Evolutionary conservation across 352 stramenopile genomes (phyloP), one percentile per base, ranked within the genome.

Genomic region (Globisporangium nodosum): DNA sequence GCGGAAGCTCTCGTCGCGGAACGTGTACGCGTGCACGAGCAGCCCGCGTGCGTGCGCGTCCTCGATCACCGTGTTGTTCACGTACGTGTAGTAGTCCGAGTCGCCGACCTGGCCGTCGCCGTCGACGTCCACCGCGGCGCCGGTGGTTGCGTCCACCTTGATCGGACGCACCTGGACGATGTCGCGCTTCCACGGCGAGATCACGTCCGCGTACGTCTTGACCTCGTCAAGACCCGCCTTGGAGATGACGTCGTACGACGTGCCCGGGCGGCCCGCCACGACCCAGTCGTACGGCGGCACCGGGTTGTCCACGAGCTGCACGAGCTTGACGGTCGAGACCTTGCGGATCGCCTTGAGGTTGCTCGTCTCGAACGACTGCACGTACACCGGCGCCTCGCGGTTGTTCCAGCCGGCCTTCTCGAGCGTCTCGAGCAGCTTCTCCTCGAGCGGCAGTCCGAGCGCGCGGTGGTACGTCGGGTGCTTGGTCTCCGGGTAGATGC

Each of bases 401-500:
- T 82, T 63, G 52, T 81, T 85, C 78, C 79, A 91, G n/a, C 78
- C 81, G 37, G 74, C 81, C 42, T 74, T 66, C 8, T 84, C 74
- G 20, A 96, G 70, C 52, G 89, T 61, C 35, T 76, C 71, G 5
- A 97, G 63, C 54, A 96, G 65, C 46, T 83, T 81, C 57, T 93
- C 80, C 30, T 94, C 81, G 16, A 96, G 69, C 15, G 84, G 74
- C 7, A 96, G 63, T 2, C 82, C 76, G 0, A 96, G 60, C 7
- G 71, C 61, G 54, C 81, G 70, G 70, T 90, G 70, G 67, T 88
- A 88, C 51, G 70, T 92, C 58, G 78, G 81, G 63, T 96, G 76
- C 67, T 97, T 97, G 37, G 90, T 76, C 73, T 97, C 90, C 3
- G 79, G 75, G 66, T 97, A 97, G 53, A 97, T 87, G 31, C 87